These are phyloP conservation scores for Salix arbutifolia DNA, from an alignment of 345 rosid species.

Conservation along the genomic window DNA sequence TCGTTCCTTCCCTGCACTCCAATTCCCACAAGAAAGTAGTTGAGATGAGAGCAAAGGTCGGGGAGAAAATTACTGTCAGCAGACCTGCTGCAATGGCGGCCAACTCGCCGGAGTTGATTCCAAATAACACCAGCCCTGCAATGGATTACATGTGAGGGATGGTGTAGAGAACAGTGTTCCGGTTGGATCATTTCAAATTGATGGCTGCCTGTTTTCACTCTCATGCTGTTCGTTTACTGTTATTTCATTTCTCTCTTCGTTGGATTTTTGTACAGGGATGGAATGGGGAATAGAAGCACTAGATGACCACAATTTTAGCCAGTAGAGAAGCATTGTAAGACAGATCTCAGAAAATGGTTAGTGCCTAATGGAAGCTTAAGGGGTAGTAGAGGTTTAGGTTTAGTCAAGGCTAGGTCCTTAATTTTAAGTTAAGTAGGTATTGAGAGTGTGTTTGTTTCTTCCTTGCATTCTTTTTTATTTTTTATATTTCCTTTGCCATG, in stretches of 20 bases:
- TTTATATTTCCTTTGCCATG: constrained; percentile 13
- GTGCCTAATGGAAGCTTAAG: constrained; percentile 25
- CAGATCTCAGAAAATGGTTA: constrained; percentile 19
- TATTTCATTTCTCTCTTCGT: constrained; percentile 42
- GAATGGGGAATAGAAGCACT: constrained; percentile 32
- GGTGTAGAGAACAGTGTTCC: constrained; percentile 5
- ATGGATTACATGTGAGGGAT: constrained; percentile 39
- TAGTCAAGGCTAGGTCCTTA: constrained; percentile 33
- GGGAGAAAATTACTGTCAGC: constrained; percentile 10
- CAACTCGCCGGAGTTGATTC: constrained; percentile 38
- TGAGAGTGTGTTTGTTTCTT: constrained; percentile 17
- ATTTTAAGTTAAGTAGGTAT: constrained; percentile 26
- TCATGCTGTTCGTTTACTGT: constrained; percentile 18
- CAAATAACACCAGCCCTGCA: constrained; percentile 33
- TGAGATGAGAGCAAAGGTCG: constrained; percentile 73
- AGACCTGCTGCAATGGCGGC: constrained; percentile 15
- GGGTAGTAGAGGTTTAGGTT: constrained; percentile 31
- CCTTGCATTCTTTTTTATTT: constrained; percentile 19
- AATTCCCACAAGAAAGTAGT: constrained; percentile 94
- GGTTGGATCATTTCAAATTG: constrained; percentile 1
- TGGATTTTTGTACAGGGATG: constrained; percentile 55
- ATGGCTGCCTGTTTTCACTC: constrained; percentile 8
- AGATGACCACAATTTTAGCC: constrained; percentile 37
- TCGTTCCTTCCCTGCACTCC: constrained; percentile 80
- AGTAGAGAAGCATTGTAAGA: constrained; percentile 34